Conservation (phyloP, 768 basidiomycete species). For the Termitomyces heimii region DNA sequence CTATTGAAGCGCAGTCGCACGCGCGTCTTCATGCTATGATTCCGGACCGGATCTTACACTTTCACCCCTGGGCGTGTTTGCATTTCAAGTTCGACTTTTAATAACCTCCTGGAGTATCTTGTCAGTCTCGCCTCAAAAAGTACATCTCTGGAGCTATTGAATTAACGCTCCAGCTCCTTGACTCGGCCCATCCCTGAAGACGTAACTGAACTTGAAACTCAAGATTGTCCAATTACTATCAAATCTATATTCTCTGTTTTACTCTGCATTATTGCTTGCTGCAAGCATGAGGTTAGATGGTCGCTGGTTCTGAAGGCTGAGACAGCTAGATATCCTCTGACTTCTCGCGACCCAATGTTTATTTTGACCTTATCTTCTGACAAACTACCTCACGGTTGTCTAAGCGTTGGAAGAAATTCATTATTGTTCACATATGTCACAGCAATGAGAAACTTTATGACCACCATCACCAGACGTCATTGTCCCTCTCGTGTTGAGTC, state of each 20-base stretch:
- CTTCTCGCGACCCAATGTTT: not conserved
- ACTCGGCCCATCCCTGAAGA: not conserved
- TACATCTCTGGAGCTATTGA: not conserved
- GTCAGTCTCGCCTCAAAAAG: not conserved
- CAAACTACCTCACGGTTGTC: not conserved
- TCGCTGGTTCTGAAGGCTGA: constrained; percentile 1
- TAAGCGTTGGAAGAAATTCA: not conserved
- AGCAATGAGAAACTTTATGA: not conserved
- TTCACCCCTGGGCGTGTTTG: not conserved
- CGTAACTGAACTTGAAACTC: not conserved
- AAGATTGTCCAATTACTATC: too few relatives aligned
- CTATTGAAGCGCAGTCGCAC: not conserved
- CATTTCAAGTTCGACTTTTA: not conserved
- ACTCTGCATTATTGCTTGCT: not conserved
- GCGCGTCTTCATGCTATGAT: not conserved
- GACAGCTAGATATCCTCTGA: not conserved
- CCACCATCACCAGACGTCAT: not conserved
- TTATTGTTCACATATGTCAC: not conserved
- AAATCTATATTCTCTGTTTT: not conserved
- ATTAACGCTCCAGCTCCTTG: not conserved
- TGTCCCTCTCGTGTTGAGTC: not conserved
- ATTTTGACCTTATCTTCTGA: not conserved
- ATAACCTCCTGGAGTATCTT: not conserved
- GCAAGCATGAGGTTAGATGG: not conserved
- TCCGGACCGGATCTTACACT: not conserved